These are phyloP conservation scores for Candida glaebosa DNA, from an alignment of 805 yeast genomes.

Conservation along the genomic window DNA sequence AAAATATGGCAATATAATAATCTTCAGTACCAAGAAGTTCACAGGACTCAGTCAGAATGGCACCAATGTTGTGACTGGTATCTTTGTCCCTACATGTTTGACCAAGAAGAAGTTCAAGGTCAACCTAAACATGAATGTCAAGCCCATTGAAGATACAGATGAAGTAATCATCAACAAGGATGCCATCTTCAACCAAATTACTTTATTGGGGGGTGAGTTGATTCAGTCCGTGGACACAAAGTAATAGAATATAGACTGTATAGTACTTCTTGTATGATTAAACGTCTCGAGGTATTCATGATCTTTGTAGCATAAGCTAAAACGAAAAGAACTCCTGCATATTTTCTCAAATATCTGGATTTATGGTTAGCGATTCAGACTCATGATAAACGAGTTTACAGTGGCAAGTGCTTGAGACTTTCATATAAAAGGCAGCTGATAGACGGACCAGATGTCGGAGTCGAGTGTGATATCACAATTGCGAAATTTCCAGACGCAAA, in stretches of 20 bases:
- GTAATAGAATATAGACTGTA: constrained; percentile 8
- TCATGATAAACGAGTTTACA: too few relatives aligned
- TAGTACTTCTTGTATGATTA: constrained; percentile 2
- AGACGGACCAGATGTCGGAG: background rate
- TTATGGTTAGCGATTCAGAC: too few relatives aligned
- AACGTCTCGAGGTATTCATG: background rate
- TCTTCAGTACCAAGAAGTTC: constrained; percentile 63
- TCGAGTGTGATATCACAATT: constrained; percentile 16
- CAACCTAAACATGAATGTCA: constrained; percentile 68
- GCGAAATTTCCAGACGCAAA: constrained; percentile 25
- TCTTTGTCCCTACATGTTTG: constrained; percentile 67
- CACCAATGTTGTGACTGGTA: constrained; percentile 68
- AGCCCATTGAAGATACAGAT: constrained; percentile 51
- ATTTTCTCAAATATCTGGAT: background rate
- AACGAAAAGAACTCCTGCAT: too few relatives aligned
- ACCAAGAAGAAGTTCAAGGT: constrained; percentile 71
- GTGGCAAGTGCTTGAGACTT: too few relatives aligned
- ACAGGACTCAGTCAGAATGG: constrained; percentile 54
- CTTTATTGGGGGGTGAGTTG: constrained; percentile 64
- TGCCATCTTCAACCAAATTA: constrained; percentile 71
- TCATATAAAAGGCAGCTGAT: too few relatives aligned
- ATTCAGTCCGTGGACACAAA: constrained; percentile 38
- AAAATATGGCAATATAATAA: constrained; percentile 62
- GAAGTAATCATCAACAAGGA: constrained; percentile 64
- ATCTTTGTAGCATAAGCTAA: too few relatives aligned